A percentile compares a stretch with the other conserved stretches of the same genome.
phyloP scores from a whole-genome alignment of 345 rosid species.

The Lepidium africanum region DNA sequence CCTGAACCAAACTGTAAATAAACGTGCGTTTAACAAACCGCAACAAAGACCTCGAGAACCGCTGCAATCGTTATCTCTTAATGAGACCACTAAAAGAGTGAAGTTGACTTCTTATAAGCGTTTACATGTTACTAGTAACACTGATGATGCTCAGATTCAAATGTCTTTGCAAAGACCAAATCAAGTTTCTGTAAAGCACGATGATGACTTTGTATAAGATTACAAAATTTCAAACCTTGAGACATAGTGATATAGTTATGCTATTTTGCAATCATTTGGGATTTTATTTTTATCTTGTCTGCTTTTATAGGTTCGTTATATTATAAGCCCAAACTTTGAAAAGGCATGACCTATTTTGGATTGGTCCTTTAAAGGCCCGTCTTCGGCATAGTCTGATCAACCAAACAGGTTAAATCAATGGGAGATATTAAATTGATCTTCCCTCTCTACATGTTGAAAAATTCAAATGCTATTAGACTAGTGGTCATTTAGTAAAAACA shows the following conservation, averaged over 20 bases:
- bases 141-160: neutral
- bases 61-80: conserved; percentile 21
- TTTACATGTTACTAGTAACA: conserved; percentile 21
- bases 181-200: conserved; percentile 25
- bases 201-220: conserved; percentile 46
- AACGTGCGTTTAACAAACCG: conserved; percentile 26
- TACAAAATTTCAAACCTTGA: neutral
- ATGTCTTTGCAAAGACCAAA: conserved; percentile 39
- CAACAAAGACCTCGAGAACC: conserved; percentile 34
- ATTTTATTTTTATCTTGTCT: too few relatives aligned
- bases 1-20: conserved; percentile 25
- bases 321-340: conserved; percentile 7
- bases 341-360: neutral
- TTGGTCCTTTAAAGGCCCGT: neutral
- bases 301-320: too few relatives aligned
- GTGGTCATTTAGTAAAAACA: neutral
- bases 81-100: conserved; percentile 11
- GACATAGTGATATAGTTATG: neutral
- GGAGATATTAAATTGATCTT: neutral
- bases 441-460: neutral
- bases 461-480: neutral
- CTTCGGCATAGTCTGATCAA: neutral
- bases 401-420: neutral
- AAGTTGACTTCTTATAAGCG: conserved; percentile 28
- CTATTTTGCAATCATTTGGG: too few relatives aligned